These are phyloP conservation scores for Exobasidium rhododendri DNA, from an alignment of 1,284 basidiomycete species.

Conservation along the genomic window DNA sequence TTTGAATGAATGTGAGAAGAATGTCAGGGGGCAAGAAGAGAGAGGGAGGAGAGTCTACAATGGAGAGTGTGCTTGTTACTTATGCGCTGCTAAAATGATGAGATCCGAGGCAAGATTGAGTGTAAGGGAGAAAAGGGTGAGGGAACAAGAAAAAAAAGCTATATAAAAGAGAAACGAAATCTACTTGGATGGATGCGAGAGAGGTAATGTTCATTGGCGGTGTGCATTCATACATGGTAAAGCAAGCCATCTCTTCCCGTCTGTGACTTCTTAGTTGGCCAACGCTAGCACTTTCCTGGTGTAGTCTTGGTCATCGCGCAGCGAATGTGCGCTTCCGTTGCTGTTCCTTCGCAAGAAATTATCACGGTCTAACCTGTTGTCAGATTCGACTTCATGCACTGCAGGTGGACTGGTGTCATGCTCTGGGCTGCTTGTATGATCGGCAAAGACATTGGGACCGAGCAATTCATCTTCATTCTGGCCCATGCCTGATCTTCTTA, in stretches of 20 bases:
- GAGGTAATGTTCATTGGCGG: too few relatives aligned
- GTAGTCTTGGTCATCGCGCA: conserved; percentile 43
- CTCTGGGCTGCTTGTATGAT: conserved; percentile 23
- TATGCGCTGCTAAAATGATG: neutral
- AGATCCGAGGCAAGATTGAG: neutral
- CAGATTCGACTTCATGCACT: conserved; percentile 26
- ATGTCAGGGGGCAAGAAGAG: too few relatives aligned
- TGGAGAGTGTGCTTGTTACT: too few relatives aligned
- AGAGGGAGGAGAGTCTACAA: too few relatives aligned
- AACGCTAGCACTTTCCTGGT: conserved; percentile 25
- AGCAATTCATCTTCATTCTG: conserved; percentile 16
- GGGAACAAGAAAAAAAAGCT: neutral
- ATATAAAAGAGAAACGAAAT: too few relatives aligned
- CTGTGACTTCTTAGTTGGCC: conserved; percentile 1
- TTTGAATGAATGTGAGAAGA: too few relatives aligned
- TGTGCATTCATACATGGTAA: too few relatives aligned
- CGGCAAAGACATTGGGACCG: conserved; percentile 36
- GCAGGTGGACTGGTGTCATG: conserved; percentile 11
- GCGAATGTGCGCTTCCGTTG: conserved; percentile 24
- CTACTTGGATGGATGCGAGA: too few relatives aligned
- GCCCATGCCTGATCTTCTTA: conserved; percentile 15
- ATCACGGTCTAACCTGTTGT: conserved; percentile 27
- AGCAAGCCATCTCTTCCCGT: too few relatives aligned
- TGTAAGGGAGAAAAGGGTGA: neutral
- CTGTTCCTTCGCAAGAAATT: conserved; percentile 24